Conservation (phyloP, 495 filamentous ascomycete genomes). For the Cercophora samala region DNA sequence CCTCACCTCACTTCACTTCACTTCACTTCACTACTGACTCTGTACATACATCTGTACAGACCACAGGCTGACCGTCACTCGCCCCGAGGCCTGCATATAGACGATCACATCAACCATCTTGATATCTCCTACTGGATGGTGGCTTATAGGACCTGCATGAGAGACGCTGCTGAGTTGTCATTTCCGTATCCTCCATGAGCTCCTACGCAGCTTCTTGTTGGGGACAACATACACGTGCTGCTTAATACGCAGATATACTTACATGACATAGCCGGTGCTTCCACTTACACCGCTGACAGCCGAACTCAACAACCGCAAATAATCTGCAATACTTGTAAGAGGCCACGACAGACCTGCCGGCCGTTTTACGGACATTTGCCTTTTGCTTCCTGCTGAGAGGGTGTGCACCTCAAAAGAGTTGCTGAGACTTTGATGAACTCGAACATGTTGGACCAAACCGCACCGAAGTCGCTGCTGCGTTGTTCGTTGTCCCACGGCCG, state of each 20-base stretch:
- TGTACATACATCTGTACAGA: not conserved
- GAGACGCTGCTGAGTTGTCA: slow-evolving; percentile 9
- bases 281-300: not conserved
- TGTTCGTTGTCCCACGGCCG: slow-evolving; percentile 1
- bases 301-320: not conserved
- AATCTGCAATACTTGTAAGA: not conserved
- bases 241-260: not conserved
- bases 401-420: not conserved
- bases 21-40: not conserved
- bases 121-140: slow-evolving; percentile 30
- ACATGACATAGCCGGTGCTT: not conserved
- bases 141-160: slow-evolving; percentile 21
- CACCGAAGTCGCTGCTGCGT: not conserved
- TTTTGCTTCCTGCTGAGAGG: not conserved
- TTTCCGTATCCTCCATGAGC: not conserved
- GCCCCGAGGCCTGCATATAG: not conserved
- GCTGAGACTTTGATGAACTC: not conserved
- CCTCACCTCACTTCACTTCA: not conserved
- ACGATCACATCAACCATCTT: slow-evolving; percentile 13
- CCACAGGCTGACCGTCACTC: not conserved
- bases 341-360: not conserved
- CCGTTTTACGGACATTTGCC: not conserved
- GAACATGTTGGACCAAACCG: not conserved
- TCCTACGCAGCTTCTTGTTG: not conserved
- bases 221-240: not conserved